Evolutionary conservation across 163 green algal genomes (phyloP).

Genomic region (Scenedesmus sp.): DNA sequence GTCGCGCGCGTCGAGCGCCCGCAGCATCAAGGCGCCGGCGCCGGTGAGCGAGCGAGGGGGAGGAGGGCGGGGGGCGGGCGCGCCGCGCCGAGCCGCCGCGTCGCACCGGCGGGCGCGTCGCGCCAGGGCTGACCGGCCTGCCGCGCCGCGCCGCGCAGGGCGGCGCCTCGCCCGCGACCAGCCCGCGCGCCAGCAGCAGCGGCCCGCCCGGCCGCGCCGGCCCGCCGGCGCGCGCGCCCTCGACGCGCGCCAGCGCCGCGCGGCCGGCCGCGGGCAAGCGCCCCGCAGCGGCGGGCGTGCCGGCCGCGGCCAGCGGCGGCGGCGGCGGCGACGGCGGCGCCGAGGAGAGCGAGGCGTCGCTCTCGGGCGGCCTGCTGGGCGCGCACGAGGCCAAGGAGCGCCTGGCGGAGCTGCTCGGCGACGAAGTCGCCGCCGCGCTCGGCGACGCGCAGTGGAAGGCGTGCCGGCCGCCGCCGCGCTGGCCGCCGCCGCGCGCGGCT

Average conservation of each 20-base stretch:
- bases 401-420: constrained; percentile 70
- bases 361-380: constrained; percentile 54
- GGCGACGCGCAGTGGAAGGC: constrained; percentile 84
- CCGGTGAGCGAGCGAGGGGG: constrained; percentile 24
- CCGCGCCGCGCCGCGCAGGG: no score
- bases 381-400: constrained; percentile 55
- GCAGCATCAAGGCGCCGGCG: background rate
- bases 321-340: constrained; percentile 4
- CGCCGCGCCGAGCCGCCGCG: background rate
- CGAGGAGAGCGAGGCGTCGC: constrained; percentile 50
- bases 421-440: constrained; percentile 66
- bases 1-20: background rate
- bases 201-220: background rate
- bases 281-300: background rate
- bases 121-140: no score
- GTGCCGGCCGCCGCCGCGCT: background rate
- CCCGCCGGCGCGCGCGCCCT: background rate
- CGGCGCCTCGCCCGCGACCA: constrained; percentile 4
- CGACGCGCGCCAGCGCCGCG: constrained; percentile 15
- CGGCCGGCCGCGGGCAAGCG: background rate
- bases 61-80: background rate
- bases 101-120: background rate
- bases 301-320: background rate
- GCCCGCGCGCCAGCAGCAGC: constrained; percentile 31
- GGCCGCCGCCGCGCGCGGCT: background rate